A percentile compares a stretch with the other conserved stretches of the same genome.
Evolutionary conservation across 106 monocot species (phyloP).

Genomic region (Hemerocallis citrina): DNA sequence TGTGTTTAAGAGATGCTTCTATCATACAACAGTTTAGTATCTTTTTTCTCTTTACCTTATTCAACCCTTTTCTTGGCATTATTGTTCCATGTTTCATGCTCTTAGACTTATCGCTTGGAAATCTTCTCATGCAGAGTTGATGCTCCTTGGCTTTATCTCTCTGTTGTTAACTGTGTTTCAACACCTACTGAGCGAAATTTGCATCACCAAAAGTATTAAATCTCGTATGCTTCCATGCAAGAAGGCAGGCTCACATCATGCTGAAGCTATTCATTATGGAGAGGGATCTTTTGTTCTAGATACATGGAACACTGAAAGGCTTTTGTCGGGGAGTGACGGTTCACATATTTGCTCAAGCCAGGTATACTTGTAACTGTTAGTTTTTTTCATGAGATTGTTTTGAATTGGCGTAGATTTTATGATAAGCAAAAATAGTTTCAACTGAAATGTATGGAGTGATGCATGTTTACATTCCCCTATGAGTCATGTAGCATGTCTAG

Average conservation of each 20-base stretch:
- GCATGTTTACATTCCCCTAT: background rate
- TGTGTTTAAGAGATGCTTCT: background rate
- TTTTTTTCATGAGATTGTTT: background rate
- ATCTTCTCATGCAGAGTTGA: slow-evolving; percentile 61
- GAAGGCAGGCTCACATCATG: slow-evolving; percentile 8
- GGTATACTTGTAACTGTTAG: slow-evolving; percentile 15
- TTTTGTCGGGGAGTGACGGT: slow-evolving; percentile 18
- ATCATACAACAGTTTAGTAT: background rate
- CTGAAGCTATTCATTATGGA: slow-evolving; percentile 13
- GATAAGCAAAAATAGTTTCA: background rate
- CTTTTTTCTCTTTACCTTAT: background rate
- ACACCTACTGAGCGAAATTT: slow-evolving; percentile 36
- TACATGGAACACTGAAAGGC: slow-evolving; percentile 17
- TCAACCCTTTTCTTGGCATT: background rate
- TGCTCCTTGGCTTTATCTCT: slow-evolving; percentile 93
- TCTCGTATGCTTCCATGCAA: slow-evolving; percentile 74
- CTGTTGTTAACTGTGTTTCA: slow-evolving; percentile 75
- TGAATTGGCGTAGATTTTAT: background rate
- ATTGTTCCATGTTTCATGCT: background rate
- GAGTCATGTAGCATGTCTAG: no score
- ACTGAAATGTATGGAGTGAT: background rate
- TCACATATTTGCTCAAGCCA: slow-evolving; percentile 27
- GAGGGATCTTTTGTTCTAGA: background rate
- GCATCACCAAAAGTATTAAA: slow-evolving; percentile 31
- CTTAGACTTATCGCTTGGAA: background rate